Percentiles rank a stretch among this genome's conserved stretches.
phyloP scores from a whole-genome alignment of 1,284 basidiomycete species.

The Apiotrichum gamsii region DNA sequence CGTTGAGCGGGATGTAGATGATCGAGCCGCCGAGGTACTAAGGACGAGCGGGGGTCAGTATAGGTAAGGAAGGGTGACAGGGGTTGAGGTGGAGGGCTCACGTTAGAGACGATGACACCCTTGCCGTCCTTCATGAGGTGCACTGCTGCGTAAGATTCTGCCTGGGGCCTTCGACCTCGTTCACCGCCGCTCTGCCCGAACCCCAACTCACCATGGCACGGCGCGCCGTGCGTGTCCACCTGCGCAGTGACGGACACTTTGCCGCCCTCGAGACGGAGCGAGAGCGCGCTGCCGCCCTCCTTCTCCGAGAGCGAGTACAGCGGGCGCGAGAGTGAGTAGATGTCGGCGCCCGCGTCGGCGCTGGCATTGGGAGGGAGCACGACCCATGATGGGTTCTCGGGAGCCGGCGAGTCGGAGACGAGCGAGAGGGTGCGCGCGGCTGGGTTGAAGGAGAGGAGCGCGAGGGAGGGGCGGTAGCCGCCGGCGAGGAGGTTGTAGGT shows the following conservation, averaged over 20 bases:
- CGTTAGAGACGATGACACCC: constrained; percentile 34
- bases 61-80: no score
- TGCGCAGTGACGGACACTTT: constrained; percentile 28
- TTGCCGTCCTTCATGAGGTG: constrained; percentile 38
- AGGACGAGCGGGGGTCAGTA: not conserved
- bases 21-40: constrained; percentile 29
- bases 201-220: constrained; percentile 34
- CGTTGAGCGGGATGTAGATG: constrained; percentile 31
- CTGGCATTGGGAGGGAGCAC: constrained; percentile 4
- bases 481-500: constrained; percentile 36
- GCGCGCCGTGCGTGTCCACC: constrained; percentile 28
- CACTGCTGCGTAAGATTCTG: no score
- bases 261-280: constrained; percentile 24
- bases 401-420: constrained; percentile 4
- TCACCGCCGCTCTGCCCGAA: not conserved
- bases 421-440: not conserved
- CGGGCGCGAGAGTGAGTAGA: constrained; percentile 3
- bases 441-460: constrained; percentile 31
- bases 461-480: constrained; percentile 32
- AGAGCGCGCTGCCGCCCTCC: constrained; percentile 18
- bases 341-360: not conserved
- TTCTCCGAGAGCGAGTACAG: constrained; percentile 36
- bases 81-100: constrained; percentile 16
- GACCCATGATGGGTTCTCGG: constrained; percentile 37
- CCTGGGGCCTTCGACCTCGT: not conserved